Evolutionary conservation across 768 basidiomycete species (phyloP), one percentile per base, ranked within the genome.

Genomic region (Termitomyces titanicus): DNA sequence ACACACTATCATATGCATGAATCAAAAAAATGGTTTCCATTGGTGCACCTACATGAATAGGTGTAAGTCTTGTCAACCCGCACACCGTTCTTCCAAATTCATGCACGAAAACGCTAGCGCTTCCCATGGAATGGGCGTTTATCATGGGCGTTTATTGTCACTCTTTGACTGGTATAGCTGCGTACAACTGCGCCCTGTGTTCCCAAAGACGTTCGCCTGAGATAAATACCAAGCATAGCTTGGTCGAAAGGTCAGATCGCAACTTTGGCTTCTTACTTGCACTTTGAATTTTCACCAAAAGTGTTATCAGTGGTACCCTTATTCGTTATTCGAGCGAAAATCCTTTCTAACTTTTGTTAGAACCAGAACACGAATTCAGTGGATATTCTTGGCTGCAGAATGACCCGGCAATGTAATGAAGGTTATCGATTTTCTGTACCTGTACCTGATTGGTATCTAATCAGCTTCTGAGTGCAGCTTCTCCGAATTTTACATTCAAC

Each of bases 361-460:
- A 35, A 35, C 11, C 15, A 35, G 34, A 37, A 48, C 33, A 47
- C 7, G 20, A 29, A 20, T 13, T 29, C 29, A 29, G 3, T 9
- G 3, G 9, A 29, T 29, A 4, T 29, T 29, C 9, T 29, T 29
- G 29, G 29, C 29, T 29, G 9, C 29, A 46, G 3, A 47, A 35
- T 48, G 47, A 18, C 24, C 20, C 11, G 33, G 42, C 43, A 43
- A 5, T 40, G 52, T 22, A 15, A 27, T 38, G 18, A 25, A 22
- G 40, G 33, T 52, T 18, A 17, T 17, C 43, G 18, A 46, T 53
- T 37, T 45, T 29, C 51, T 38, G 38, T 20, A 25, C 33, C 27
- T 47, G 31, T 34, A 47, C 34, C 47, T 37, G 40, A 37, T 45
- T 18, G 6, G 35, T n/a, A 51, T 56, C 35, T 50, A 31, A 56